Evolutionary conservation across 257 asterid species (phyloP).

Genomic region (Solanum etuberosum): DNA sequence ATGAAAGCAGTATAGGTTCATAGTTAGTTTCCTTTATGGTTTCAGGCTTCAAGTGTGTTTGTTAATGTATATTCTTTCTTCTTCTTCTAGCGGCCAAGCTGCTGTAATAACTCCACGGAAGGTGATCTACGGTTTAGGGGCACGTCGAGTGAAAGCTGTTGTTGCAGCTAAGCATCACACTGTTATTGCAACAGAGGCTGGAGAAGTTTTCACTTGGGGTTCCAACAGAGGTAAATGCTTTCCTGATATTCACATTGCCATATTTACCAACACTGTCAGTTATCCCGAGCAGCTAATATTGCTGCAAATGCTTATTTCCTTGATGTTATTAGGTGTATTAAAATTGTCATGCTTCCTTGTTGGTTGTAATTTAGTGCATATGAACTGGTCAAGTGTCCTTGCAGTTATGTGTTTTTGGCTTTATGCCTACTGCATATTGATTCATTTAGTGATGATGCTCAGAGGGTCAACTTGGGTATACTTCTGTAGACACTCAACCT

Average conservation of each 20-base stretch:
- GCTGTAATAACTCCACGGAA: constrained; percentile 97
- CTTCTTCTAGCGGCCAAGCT: constrained; percentile 84
- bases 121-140: constrained; percentile 86
- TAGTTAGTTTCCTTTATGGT: background rate
- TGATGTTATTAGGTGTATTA: background rate
- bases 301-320: background rate
- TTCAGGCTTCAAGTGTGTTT: background rate
- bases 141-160: constrained; percentile 74
- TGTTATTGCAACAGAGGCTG: constrained; percentile 84
- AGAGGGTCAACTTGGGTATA: constrained; percentile 99
- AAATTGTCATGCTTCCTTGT: background rate
- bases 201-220: constrained; percentile 99
- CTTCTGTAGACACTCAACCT: constrained; percentile 95
- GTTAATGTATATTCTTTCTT: background rate
- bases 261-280: background rate
- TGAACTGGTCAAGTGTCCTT: background rate
- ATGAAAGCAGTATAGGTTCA: background rate
- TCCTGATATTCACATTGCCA: background rate
- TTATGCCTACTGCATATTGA: background rate
- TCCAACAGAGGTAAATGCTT: constrained; percentile 77
- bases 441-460: constrained; percentile 18
- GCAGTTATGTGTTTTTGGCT: constrained; percentile 2
- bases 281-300: background rate
- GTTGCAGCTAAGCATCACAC: constrained; percentile 99
- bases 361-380: background rate